These are phyloP conservation scores for Exophiala aquamarina DNA, from an alignment of 2,329 filamentous ascomycete species.

Conservation along the genomic window DNA sequence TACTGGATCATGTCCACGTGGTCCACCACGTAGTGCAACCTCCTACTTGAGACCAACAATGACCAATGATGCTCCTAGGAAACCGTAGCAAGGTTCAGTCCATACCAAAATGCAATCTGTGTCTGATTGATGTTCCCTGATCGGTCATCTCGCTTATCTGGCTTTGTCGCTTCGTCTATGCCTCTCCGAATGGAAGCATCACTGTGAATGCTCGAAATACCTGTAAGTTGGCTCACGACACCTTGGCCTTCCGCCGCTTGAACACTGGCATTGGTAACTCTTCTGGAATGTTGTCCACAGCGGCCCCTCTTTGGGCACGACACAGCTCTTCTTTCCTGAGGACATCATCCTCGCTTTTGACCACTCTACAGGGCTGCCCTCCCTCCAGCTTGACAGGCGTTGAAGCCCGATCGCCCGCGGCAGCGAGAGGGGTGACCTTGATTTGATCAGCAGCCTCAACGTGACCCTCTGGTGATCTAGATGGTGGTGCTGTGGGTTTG, in stretches of 20 bases:
- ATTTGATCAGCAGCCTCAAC: neutral
- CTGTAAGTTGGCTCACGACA: constrained; percentile 38
- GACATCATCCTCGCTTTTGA: constrained; percentile 13
- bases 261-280: constrained; percentile 38
- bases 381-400: too few species aligned
- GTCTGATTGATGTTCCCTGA: constrained; percentile 12
- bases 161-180: constrained; percentile 18
- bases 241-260: constrained; percentile 51
- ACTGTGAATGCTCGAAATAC: neutral
- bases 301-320: constrained; percentile 2
- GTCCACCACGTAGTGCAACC: too few species aligned
- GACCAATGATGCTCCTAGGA: too few species aligned
- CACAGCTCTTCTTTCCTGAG: constrained; percentile 31
- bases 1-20: too few species aligned
- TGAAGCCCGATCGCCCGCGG: too few species aligned
- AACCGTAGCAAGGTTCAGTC: neutral
- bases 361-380: neutral
- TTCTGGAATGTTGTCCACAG: constrained; percentile 25
- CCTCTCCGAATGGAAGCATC: constrained; percentile 12
- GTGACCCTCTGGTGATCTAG: constrained; percentile 5
- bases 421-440: too few species aligned
- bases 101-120: constrained; percentile 11
- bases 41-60: too few species aligned
- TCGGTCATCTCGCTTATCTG: constrained; percentile 24
- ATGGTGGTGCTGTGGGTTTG: constrained; percentile 21